A percentile compares a stretch with the other conserved stretches of the same genome.
Evolutionary conservation across 345 rosid species (phyloP).

Genomic region (Xanthoceras sorbifolium): DNA sequence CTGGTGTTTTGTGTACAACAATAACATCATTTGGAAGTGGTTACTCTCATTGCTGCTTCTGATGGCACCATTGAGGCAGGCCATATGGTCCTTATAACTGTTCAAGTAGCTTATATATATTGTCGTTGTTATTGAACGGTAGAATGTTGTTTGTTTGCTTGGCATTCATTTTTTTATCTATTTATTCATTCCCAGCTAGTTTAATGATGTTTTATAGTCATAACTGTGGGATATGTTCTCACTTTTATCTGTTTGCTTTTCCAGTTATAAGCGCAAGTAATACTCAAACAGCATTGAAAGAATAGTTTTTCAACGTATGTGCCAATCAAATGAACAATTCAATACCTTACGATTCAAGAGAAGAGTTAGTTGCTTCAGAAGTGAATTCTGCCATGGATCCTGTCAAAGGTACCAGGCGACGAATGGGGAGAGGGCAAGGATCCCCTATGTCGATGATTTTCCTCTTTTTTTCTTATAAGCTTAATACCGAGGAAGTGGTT

Average conservation of each 20-base stretch:
- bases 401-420: not conserved
- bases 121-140: not conserved
- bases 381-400: not conserved
- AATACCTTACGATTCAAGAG: not conserved
- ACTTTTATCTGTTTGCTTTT: not conserved
- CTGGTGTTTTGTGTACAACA: not conserved
- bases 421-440: not conserved
- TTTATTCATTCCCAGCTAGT: not conserved
- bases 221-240: not conserved
- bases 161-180: not conserved
- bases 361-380: not conserved
- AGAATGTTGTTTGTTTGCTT: not conserved
- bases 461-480: not conserved
- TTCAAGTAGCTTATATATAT: not conserved
- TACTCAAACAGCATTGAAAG: not conserved
- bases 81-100: not conserved
- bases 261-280: conserved; percentile 51
- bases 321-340: not conserved
- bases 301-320: not conserved
- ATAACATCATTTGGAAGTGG: not conserved
- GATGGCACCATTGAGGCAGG: not conserved
- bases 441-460: not conserved
- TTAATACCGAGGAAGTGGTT: not conserved
- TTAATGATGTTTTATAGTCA: not conserved
- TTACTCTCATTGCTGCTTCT: not conserved